Evolutionary conservation across 2,329 filamentous ascomycete species (phyloP).

Genomic region (Hyphodiscus sp.): DNA sequence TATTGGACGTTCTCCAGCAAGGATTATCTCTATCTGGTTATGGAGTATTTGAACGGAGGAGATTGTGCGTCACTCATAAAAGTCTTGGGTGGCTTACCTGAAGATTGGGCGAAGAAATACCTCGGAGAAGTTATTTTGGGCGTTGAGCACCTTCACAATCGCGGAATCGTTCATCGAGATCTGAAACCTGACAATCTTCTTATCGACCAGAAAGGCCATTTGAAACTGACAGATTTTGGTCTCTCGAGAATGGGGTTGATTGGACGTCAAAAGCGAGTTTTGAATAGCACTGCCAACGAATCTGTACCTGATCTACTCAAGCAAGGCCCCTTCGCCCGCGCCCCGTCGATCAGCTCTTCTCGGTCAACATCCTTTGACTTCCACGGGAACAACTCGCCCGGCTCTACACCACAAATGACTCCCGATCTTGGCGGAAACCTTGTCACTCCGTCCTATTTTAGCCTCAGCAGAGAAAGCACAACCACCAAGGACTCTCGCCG

Average conservation of each 20-base stretch:
- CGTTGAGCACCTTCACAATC: slow-evolving; percentile 88
- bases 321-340: slow-evolving; percentile 81
- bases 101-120: slow-evolving; percentile 98
- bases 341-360: slow-evolving; percentile 80
- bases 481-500: slow-evolving; percentile 58
- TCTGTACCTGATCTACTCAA: slow-evolving; percentile 89
- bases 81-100: slow-evolving; percentile 80
- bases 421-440: slow-evolving; percentile 62
- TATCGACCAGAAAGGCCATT: slow-evolving; percentile 92
- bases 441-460: slow-evolving; percentile 93
- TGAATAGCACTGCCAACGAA: slow-evolving; percentile 71
- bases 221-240: slow-evolving; percentile 97
- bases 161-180: slow-evolving; percentile 94
- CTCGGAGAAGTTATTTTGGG: slow-evolving; percentile 94
- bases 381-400: slow-evolving; percentile 71
- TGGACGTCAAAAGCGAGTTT: slow-evolving; percentile 87
- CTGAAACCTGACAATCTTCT: slow-evolving; percentile 95
- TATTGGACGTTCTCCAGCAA: slow-evolving; percentile 99
- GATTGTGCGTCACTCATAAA: slow-evolving; percentile 97
- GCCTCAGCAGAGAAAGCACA: slow-evolving; percentile 53
- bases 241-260: slow-evolving; percentile 95
- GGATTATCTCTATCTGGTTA: slow-evolving; percentile 95
- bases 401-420: slow-evolving; percentile 79
- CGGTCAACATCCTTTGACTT: slow-evolving; percentile 91
- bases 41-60: slow-evolving; percentile 97